These are phyloP conservation scores for Phytophthora crassamura DNA, from an alignment of 352 stramenopile species.

Conservation along the genomic window DNA sequence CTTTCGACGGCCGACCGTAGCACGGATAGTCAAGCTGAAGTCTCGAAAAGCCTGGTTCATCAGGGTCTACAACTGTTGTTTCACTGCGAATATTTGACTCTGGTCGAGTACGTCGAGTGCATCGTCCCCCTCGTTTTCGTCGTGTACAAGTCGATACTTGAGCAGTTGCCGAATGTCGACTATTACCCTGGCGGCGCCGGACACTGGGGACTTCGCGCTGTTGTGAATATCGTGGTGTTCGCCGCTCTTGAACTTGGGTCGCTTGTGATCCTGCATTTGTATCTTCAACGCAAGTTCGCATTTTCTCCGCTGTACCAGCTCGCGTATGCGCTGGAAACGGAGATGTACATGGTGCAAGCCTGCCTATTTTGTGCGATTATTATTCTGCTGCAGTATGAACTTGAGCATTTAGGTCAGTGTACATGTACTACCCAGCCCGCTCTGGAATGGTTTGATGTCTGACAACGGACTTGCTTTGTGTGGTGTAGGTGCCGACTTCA, in stretches of 20 bases:
- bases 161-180: constrained; percentile 28
- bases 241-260: constrained; percentile 37
- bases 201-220: not conserved
- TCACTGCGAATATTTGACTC: constrained; percentile 32
- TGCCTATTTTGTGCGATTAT: constrained; percentile 1
- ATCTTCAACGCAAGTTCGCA: constrained; percentile 33
- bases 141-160: constrained; percentile 35
- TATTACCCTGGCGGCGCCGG: constrained; percentile 23
- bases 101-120: constrained; percentile 41
- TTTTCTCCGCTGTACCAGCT: constrained; percentile 42
- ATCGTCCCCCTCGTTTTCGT: constrained; percentile 34
- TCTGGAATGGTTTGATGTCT: not conserved
- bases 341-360: constrained; percentile 19
- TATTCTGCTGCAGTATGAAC: constrained; percentile 21
- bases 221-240: constrained; percentile 24
- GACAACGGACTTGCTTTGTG: not conserved
- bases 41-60: not conserved
- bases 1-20: not conserved
- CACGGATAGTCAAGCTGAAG: not conserved
- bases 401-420: constrained; percentile 17
- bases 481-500: constrained; percentile 18
- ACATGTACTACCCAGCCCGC: no score
- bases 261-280: constrained; percentile 26
- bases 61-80: constrained; percentile 31
- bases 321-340: constrained; percentile 46